Evolutionary conservation across 2,329 filamentous ascomycete species (phyloP).

Genomic region (Nannizziopsis arthrosporioides): DNA sequence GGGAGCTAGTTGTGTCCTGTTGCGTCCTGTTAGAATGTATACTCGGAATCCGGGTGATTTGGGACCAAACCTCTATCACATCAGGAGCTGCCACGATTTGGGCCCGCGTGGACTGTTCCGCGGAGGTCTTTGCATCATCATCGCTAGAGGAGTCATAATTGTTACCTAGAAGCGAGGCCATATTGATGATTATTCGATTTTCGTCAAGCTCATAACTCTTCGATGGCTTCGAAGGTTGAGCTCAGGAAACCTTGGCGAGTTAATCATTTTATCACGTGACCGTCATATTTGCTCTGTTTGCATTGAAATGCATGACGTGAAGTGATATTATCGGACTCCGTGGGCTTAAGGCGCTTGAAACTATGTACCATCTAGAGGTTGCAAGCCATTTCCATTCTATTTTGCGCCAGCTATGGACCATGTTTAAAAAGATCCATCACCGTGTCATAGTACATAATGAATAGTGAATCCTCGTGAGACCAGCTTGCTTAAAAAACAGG

Average conservation of each 20-base stretch:
- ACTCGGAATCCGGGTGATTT: slow-evolving; percentile 12
- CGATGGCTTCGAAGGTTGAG: background rate
- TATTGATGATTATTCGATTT: slow-evolving; percentile 14
- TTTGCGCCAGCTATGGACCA: too few relatives aligned
- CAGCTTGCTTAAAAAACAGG: background rate
- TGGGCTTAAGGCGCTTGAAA: too few relatives aligned
- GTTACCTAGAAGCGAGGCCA: slow-evolving; percentile 35
- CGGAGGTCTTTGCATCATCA: slow-evolving; percentile 29
- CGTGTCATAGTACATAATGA: background rate
- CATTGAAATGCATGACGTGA: too few relatives aligned
- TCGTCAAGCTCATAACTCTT: background rate
- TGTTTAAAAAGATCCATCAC: too few relatives aligned
- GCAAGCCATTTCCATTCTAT: too few relatives aligned
- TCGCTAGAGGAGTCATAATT: slow-evolving; percentile 41
- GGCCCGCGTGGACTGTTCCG: slow-evolving; percentile 17
- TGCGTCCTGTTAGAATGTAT: slow-evolving; percentile 8
- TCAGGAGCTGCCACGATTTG: slow-evolving; percentile 41
- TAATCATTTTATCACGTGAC: too few relatives aligned
- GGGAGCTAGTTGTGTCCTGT: slow-evolving; percentile 41
- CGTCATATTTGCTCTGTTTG: too few relatives aligned
- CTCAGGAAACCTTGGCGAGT: too few relatives aligned
- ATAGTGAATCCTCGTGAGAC: background rate
- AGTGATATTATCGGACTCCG: too few relatives aligned
- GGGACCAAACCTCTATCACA: slow-evolving; percentile 46
- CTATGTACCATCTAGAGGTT: too few relatives aligned